Conservation (phyloP, 306 rosid genomes). For the Alnus glutinosa region DNA sequence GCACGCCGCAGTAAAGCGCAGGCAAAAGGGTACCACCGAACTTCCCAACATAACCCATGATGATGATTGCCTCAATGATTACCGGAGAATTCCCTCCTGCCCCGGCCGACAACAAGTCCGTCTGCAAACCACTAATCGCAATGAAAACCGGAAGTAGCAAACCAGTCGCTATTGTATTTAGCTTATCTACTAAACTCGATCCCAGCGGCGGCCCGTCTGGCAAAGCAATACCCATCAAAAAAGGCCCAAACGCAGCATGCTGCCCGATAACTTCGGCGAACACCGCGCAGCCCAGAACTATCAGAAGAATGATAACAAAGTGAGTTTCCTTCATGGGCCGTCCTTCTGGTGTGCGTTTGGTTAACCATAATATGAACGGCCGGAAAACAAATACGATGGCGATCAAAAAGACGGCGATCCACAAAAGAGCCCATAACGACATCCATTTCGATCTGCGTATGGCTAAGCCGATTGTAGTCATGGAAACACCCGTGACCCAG, state of each 20-base stretch:
- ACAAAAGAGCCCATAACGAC: neutral
- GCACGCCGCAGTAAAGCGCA: conserved; percentile 10
- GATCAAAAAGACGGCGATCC: neutral
- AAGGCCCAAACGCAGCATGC: conserved; percentile 2
- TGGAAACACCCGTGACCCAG: neutral
- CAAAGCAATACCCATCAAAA: conserved; percentile 7
- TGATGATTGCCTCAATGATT: neutral
- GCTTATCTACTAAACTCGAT: neutral
- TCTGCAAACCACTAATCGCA: conserved; percentile 7
- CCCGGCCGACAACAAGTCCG: neutral
- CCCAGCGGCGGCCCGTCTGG: conserved; percentile 25
- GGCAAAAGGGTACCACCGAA: conserved; percentile 11
- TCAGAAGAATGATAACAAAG: neutral
- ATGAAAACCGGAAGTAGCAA: conserved; percentile 16
- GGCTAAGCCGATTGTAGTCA: neutral
- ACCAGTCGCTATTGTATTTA: neutral
- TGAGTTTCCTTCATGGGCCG: neutral
- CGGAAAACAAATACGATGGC: neutral
- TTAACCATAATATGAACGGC: conserved; percentile 15
- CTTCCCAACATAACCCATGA: conserved; percentile 22
- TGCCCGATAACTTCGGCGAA: conserved; percentile 6
- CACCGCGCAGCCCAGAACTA: neutral
- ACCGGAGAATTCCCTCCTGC: neutral
- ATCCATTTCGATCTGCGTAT: neutral
- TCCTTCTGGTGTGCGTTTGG: neutral